Evolutionary conservation across 164 flowering plant species (phyloP).

Genomic region (Vitis rotundifolia): DNA sequence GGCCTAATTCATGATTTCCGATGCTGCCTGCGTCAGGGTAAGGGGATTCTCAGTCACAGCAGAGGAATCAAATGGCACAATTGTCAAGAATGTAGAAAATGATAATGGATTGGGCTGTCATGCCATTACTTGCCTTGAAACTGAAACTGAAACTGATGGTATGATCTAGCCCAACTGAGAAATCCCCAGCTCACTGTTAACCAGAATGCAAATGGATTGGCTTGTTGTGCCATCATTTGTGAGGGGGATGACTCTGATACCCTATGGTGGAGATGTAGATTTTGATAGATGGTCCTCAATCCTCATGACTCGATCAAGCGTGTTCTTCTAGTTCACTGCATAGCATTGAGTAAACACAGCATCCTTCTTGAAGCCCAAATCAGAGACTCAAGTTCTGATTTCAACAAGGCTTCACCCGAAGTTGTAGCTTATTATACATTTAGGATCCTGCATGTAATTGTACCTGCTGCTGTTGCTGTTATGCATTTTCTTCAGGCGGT

Average conservation of each 20-base stretch:
- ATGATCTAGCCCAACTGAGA: slow-evolving; percentile 50
- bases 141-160: slow-evolving; percentile 61
- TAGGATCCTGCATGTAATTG: no score
- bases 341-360: slow-evolving; percentile 26
- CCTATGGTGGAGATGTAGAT: slow-evolving; percentile 62
- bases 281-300: slow-evolving; percentile 50
- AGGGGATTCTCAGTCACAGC: slow-evolving; percentile 55
- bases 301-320: slow-evolving; percentile 50
- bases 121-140: slow-evolving; percentile 51
- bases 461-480: no score
- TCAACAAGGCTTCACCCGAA: no score
- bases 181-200: slow-evolving; percentile 48
- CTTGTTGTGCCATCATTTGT: slow-evolving; percentile 60
- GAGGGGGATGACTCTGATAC: slow-evolving; percentile 45
- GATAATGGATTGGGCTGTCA: slow-evolving; percentile 59
- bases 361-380: no score
- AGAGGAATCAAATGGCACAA: slow-evolving; percentile 59
- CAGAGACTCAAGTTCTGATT: no score
- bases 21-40: slow-evolving; percentile 58
- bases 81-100: slow-evolving; percentile 59
- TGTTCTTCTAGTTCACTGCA: slow-evolving; percentile 54
- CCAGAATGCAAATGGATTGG: slow-evolving; percentile 54
- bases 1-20: slow-evolving; percentile 48
- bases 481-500: no score
- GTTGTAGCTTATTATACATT: no score